Percentiles rank a stretch among this genome's conserved stretches.
phyloP scores from a whole-genome alignment of 2,329 filamentous ascomycete species.

The Neonectria magnoliae region DNA sequence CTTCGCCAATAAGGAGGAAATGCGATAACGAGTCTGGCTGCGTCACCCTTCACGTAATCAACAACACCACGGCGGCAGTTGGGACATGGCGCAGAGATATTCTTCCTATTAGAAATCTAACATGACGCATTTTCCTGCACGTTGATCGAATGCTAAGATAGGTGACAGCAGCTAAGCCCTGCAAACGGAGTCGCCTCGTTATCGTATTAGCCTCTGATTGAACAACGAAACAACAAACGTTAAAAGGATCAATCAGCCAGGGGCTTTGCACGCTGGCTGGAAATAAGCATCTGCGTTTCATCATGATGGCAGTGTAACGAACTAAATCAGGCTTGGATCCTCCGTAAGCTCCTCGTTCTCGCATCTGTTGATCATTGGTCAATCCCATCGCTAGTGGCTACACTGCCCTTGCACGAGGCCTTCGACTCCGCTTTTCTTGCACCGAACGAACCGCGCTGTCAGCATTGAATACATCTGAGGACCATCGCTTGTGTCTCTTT shows the following conservation, averaged over 20 bases:
- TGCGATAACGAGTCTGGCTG: background rate
- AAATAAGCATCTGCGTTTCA: background rate
- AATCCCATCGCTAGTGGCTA: background rate
- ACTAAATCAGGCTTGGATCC: background rate
- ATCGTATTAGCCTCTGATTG: constrained; percentile 7
- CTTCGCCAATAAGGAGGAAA: background rate
- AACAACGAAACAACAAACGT: background rate
- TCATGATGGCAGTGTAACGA: too few species aligned
- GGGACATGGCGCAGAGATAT: background rate
- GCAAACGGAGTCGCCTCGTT: constrained; percentile 16
- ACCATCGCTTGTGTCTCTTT: too few species aligned
- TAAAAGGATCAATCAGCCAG: background rate
- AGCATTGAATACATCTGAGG: too few species aligned
- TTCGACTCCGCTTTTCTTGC: too few species aligned
- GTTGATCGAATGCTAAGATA: too few species aligned
- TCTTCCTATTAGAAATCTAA: background rate
- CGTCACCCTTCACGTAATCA: too few species aligned
- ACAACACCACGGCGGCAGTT: background rate
- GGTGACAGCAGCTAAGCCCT: constrained; percentile 9
- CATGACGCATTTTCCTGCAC: background rate
- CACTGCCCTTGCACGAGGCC: too few species aligned
- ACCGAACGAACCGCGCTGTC: too few species aligned
- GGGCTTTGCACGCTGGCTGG: background rate
- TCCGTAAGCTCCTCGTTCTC: constrained; percentile 15
- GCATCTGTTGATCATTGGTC: constrained; percentile 4